Evolutionary conservation across 441 rosid species (phyloP).

Genomic region (Sinapis alba): DNA sequence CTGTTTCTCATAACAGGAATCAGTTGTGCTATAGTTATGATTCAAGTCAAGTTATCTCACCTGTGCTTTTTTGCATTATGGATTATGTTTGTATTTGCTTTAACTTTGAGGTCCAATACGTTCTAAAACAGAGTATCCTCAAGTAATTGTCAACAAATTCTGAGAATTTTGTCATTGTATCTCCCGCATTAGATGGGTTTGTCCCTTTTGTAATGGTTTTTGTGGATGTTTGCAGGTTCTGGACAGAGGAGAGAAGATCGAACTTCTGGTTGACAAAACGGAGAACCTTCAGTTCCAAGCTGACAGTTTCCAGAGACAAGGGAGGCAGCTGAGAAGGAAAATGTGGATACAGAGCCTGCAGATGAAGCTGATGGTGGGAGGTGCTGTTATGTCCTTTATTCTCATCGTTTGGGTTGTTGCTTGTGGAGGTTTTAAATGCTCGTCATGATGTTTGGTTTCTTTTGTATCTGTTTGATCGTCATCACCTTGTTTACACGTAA

Average conservation of each 20-base stretch:
- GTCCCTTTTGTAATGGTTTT: background rate
- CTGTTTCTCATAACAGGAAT: slow-evolving; percentile 5
- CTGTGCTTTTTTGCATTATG: background rate
- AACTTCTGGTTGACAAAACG: slow-evolving; percentile 91
- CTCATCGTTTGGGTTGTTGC: slow-evolving; percentile 69
- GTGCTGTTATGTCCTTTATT: slow-evolving; percentile 55
- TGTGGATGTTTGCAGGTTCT: slow-evolving; percentile 57
- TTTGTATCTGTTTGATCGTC: slow-evolving; percentile 11
- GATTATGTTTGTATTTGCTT: slow-evolving; percentile 5
- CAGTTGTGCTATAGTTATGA: background rate
- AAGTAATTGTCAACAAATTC: background rate
- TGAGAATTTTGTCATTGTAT: background rate
- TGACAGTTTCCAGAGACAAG: slow-evolving; percentile 97
- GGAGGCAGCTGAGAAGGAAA: slow-evolving; percentile 85
- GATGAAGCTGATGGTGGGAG: slow-evolving; percentile 85
- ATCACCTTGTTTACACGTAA: background rate
- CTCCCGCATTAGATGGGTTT: background rate
- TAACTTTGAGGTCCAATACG: background rate
- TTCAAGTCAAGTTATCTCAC: background rate
- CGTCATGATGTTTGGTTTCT: slow-evolving; percentile 28
- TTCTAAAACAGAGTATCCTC: background rate
- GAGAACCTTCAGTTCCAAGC: slow-evolving; percentile 96
- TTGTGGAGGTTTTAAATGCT: slow-evolving; percentile 85
- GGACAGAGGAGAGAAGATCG: slow-evolving; percentile 96
- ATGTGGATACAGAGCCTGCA: slow-evolving; percentile 96